Percentiles rank a stretch among this genome's conserved stretches.
phyloP scores from a whole-genome alignment of 176 grass and related monocot genomes.

The Thalia dealbata region DNA sequence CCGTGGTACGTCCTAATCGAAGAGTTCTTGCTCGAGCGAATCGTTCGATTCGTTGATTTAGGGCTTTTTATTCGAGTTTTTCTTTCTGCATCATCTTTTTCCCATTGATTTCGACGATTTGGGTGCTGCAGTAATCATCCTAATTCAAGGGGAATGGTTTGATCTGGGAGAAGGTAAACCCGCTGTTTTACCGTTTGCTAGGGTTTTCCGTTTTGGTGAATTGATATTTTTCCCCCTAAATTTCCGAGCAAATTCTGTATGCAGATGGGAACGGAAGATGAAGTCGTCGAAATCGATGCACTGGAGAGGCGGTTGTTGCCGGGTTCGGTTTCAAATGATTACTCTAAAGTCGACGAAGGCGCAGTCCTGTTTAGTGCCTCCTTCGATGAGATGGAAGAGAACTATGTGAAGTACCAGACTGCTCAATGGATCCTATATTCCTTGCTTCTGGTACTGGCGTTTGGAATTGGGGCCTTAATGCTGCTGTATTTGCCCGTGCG shows the following conservation, averaged over 20 bases:
- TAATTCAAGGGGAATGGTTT: too few relatives aligned
- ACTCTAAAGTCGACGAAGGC: conserved; percentile 24
- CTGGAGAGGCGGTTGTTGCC: conserved; percentile 46
- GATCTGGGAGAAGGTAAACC: too few relatives aligned
- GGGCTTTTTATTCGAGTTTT: not conserved
- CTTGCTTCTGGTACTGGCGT: conserved; percentile 39
- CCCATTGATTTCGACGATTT: not conserved
- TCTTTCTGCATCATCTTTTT: not conserved
- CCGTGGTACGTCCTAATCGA: not conserved
- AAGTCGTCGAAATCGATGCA: conserved; percentile 31
- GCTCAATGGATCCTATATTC: conserved; percentile 49
- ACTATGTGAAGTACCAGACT: conserved; percentile 48
- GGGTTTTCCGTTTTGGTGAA: not conserved
- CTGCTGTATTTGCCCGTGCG: conserved; percentile 49
- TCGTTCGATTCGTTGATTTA: not conserved
- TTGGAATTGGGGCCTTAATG: conserved; percentile 65
- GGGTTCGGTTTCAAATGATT: conserved; percentile 20
- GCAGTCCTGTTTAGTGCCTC: conserved; percentile 43
- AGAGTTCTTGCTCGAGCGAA: not conserved
- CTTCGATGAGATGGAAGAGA: conserved; percentile 46
- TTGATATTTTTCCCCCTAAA: not conserved
- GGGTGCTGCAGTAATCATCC: not conserved
- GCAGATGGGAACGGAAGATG: conserved; percentile 42
- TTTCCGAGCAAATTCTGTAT: not conserved
- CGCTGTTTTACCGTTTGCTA: not conserved